Evolutionary conservation across 2,329 filamentous ascomycete genomes (phyloP), one percentile per base, ranked within the genome.

Genomic region (Talaromyces sp.): DNA sequence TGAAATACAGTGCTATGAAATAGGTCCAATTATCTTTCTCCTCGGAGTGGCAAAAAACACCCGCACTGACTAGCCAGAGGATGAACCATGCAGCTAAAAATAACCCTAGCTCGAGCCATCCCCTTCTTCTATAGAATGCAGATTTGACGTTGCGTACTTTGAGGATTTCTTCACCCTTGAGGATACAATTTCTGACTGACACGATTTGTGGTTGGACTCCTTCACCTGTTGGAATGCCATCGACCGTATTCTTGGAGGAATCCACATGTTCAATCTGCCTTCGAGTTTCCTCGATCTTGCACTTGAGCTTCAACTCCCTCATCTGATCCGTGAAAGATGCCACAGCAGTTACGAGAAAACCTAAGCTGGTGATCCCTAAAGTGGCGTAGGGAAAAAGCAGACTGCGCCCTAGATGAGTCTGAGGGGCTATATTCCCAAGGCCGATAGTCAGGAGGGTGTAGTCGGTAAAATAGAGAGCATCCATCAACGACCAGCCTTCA

Each of bases 21-120:
- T 76, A 76, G 3, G 69, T 66, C 73, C 73, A 75, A 17, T 67
- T 60, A 29, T 62, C 56, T 26, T 64, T 46, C 35, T 60, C 56
- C 60, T 75, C 70, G 0, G 74, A 69, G 35, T 69, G 63, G 65
- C 67, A 72, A 60, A 76, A 76, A 5, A 72, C 70, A 14, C 71
- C 62, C 0, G 71, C 72, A 2, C 74, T 72, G 11, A 76, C 61
- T 7, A 80, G 68, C 79, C 79, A 81, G 29, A 81, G 62, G 0
- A 72, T 62, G 51, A 75, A 64, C 46, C 74, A 76, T 21, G 74
- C 77, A 27, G 68, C 61, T 0, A 70, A 68, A 3, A 77, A 80
- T 24, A 76, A 65, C 0, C 67, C 64, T 5, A 81, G 71, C 0
- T 75, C 73, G 72, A 52, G 68, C 72, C 38, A 43, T 14, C 38